Evolutionary conservation across 2,329 filamentous ascomycete genomes (phyloP), one percentile per base, ranked within the genome.

Genomic region (Berkeleyomyces rouxiae): DNA sequence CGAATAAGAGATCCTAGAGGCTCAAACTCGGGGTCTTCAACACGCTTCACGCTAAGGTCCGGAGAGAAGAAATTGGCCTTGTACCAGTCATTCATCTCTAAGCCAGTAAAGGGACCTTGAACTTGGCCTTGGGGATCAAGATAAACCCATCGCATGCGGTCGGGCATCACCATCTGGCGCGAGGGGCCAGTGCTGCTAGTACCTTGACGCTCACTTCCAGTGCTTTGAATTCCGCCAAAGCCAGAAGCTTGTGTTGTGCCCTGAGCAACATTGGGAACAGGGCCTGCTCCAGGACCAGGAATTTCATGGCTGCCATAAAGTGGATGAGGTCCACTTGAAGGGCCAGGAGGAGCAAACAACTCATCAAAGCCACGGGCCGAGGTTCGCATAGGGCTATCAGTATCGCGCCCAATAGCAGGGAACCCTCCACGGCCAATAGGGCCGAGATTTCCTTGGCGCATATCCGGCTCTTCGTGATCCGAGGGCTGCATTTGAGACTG

Each of bases 71-170:
- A 99, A 55, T 92, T 91, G 44, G 91, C 92, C 72, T 97, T 97
- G 75, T 97, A 99, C 93, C 93, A 99, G 69, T 99, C 95, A 68
- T 99, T 95, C 93, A 99, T 99, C 74, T 99, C 93, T 59, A 99
- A 77, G 1, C 93, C 93, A 46, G 90, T 96, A 75, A 93, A 99
- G 0, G 93, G 93, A 0, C 93, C 93, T 71, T 99, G 93, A 4
- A 90, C 86, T 66, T 89, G 87, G 31, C 90, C 90, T 71, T 95
- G 89, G 4, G 93, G 93, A 71, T 99, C 93, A 61, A 95, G 85
- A 71, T 99, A 99, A 16, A 96, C 92, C 93, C 93, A 99, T 69
- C 92, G 82, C 90, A 99, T 99, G 11, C 95, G 82, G 72, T 99
- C 93, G 1, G 93, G 93, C 93, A 99, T 97, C 4, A 99, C 92